These are phyloP conservation scores for Plantago elongata DNA, from an alignment of 257 asterid species.

Conservation along the genomic window DNA sequence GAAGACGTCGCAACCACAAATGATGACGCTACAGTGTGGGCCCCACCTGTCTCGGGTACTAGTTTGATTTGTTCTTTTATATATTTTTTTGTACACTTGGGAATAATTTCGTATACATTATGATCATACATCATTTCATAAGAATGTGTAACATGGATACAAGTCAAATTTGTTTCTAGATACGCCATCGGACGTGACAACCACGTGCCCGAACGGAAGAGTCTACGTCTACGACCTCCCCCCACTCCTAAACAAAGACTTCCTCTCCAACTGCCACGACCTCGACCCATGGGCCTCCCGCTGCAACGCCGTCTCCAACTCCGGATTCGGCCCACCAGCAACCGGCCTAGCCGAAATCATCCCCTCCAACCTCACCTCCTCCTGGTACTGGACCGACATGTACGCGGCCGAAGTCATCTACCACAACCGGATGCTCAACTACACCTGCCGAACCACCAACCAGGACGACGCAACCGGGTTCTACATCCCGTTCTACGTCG, in stretches of 20 bases:
- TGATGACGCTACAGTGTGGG: no score
- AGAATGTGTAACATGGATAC: no score
- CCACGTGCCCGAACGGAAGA: conserved; percentile 32
- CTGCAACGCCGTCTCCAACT: conserved; percentile 50
- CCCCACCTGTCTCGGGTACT: no score
- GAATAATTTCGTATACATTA: no score
- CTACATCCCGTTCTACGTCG: conserved; percentile 59
- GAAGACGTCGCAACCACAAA: no score
- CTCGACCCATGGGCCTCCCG: conserved; percentile 54
- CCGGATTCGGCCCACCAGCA: conserved; percentile 57
- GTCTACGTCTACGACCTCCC: conserved; percentile 52
- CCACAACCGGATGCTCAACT: conserved; percentile 31
- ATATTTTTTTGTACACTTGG: no score
- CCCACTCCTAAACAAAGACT: conserved; percentile 35
- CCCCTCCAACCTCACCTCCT: conserved; percentile 30
- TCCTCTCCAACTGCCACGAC: conserved; percentile 41
- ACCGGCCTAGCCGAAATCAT: conserved; percentile 29
- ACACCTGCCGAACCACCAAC: conserved; percentile 33
- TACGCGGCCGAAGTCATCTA: conserved; percentile 56
- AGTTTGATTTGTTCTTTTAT: no score
- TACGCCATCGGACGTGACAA: no score
- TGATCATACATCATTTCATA: no score
- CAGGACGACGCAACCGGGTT: conserved; percentile 35
- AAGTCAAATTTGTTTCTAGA: no score
- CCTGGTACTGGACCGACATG: conserved; percentile 69